Base-by-base conservation (phyloP, 2,329 filamentous ascomycete species). In the Xylaria sp. region DNA sequence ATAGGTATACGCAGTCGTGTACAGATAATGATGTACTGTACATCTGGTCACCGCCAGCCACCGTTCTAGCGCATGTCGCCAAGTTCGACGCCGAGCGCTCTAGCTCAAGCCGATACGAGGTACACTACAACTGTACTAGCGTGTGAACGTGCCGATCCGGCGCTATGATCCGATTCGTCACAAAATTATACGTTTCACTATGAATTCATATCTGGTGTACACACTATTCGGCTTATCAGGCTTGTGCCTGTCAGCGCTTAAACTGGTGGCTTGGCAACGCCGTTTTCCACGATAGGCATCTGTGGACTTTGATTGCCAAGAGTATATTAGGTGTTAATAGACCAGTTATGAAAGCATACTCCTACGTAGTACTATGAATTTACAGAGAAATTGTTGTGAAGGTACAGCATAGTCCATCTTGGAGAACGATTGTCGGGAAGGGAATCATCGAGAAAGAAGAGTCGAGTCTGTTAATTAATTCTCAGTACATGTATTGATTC, bases 111-210 rank as follows among this genome's bases (percentile, higher is more conserved):
- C 47, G 56, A 66, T 69, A 69, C 67, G 67, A 69, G 67, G 60
- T 69, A 55, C n/a, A n/a, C n/a, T 51, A 42, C 51, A 27, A 42
- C 5, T 42, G 42, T 60, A 57, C 42, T 49, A 55, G 61, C 22
- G 53, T 29, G 25, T 44, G 36, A 38, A 55, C 64, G 67, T 67
- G 67, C 67, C 67, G 67, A 67, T 56, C 64, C 67, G 67, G 60
- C 63, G 45, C 55, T 51, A 47, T 61, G 22, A 55, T 53, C 61
- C 51, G 61, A 53, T 36, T 31, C n/a, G 29, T 25, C 15, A 22
- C 20, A 31, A 38, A 45, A 33, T 45, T 44, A 29, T 20, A 20
- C 31, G 1, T n/a, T n/a, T n/a, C n/a, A n/a, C n/a, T n/a, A n/a
- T n/a, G n/a, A n/a, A n/a, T n/a, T n/a, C 38, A 6, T 17, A 17